Base-by-base conservation (phyloP, 441 rosid species). In the Pelargonium fulgidum region DNA sequence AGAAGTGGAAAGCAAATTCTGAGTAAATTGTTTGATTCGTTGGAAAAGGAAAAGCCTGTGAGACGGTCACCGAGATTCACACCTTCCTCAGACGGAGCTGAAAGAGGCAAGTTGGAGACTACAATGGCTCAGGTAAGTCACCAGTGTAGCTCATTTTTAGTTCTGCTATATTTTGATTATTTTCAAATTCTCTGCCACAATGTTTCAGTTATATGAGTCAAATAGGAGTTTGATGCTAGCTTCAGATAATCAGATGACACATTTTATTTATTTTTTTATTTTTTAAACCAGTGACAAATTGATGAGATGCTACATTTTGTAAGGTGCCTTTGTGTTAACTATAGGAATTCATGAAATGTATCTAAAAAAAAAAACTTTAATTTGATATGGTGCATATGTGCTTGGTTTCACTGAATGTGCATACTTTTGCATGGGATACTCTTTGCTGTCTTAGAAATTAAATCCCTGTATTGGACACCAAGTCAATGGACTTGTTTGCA, bases 81-180 rank as follows among this genome's bases (percentile, higher is more conserved):
- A 0, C 58, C 16, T 48, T 11, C 16, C 16, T 11, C 41, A 4
- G 41, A 36, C 41, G 11, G 26, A 56, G 62, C 14, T 59, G n/a
- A 22, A 59, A 22, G n/a, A 7, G 64, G 33, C 64, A 59, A 10
- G 10, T 22, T 59, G 64, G 64, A 59, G 64, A 14, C 7, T 59
- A 24, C 24, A 59, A 20, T 22, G 33, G 36, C 64, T 59, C 64
- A 59, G 64, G 64, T 59, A 29, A 24, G 64, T 10, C 63, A 58
- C n/a, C 22, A 19, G 5, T 58, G 33, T 58, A 19, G 63, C 26
- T 58, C 33, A 10, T 44, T 58, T 20, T 58, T 19, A 3, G 33
- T 20, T 58, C 36, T 59, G 64, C 36, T 59, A 8, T 59, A 22
- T 59, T 24, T 24, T 24, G 26, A 24, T 24, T 24, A 0, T 24